phyloP scores from a whole-genome alignment of 306 rosid species.

The Sicyos edulis region DNA sequence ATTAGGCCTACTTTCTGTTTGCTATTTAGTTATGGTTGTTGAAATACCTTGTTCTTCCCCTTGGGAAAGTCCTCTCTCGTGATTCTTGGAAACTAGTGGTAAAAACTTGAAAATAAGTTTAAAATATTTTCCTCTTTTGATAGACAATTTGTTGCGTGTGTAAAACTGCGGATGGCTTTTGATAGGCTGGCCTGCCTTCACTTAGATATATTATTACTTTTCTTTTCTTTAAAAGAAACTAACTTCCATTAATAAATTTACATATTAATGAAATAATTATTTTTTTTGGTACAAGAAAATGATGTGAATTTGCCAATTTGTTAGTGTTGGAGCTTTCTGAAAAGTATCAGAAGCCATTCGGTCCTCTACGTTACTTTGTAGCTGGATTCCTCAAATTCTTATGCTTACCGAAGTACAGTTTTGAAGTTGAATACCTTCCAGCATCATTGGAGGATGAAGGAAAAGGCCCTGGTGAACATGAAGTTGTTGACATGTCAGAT shows the following conservation, averaged over 20 bases:
- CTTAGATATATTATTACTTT: background rate
- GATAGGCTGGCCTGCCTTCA: slow-evolving; percentile 10
- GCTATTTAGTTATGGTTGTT: background rate
- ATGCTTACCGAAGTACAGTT: slow-evolving; percentile 84
- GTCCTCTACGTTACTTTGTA: slow-evolving; percentile 93
- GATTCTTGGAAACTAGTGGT: background rate
- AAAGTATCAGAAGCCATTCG: slow-evolving; percentile 89
- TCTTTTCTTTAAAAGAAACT: background rate
- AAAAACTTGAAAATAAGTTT: background rate
- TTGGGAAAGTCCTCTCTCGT: slow-evolving; percentile 1
- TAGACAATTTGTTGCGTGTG: background rate
- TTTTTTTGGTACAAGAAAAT: background rate
- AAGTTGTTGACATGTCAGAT: slow-evolving; percentile 80
- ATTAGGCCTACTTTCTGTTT: background rate
- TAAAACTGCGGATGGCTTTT: slow-evolving; percentile 10
- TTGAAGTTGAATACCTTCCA: slow-evolving; percentile 93
- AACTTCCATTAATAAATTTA: background rate
- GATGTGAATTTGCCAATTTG: slow-evolving; percentile 7
- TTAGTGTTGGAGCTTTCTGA: slow-evolving; percentile 94
- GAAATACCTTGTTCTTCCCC: background rate
- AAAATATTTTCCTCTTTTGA: background rate
- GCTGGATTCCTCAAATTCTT: slow-evolving; percentile 93
- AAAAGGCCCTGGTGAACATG: slow-evolving; percentile 48
- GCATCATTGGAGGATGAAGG: slow-evolving; percentile 76
- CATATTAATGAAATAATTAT: background rate